Base-by-base conservation (phyloP, 2,329 filamentous ascomycete species). In the Ascochyta viciae-villosae region DNA sequence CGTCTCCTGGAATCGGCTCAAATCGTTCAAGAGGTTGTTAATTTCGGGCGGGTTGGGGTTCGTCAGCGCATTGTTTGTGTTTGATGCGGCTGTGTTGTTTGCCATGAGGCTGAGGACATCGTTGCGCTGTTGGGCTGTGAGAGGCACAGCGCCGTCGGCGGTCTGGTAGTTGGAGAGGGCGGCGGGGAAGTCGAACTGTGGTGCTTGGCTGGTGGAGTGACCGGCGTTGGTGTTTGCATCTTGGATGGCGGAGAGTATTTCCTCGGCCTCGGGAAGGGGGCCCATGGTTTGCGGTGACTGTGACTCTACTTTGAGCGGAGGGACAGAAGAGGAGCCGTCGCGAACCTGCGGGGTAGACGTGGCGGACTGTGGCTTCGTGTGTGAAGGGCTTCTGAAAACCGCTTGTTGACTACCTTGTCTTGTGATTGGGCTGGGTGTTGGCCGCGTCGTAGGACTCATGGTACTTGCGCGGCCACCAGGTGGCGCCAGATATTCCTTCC, bases 1-100 rank as follows among this genome's bases (percentile, higher is more conserved):
- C 4, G 89, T 93, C 57, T 85, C 85, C 41, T 82, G 85, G 59
- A 95, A 84, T 35, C 87, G 83, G 46, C 85, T 81, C 19, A 91
- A 78, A 13, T 80, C 78, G 1, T 83, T 82, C 74, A 85, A 81
- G 19, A 91, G 77, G n/a, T 79, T 77, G 1, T 81, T 81, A 76
- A 85, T 82, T 1, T 80, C 76, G 0, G 84, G 84, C 0, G 85
- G 73, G 12, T 76, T 80, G 3, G 84, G 84, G 15, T 81, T 83
- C 40, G 83, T 78, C 10, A 87, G 76, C 3, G 85, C 84, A 60
- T 85, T 87, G 69, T 86, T 85, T 3, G 73, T 71, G 10, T 76
- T 73, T 12, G 72, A 64, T 0, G 73, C 63, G 23, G 80, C 76
- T 5, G 76, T 68, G 50, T 75, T 80, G 57, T 76, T 80, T 54